Evolutionary conservation across 2,329 filamentous ascomycete genomes (phyloP), one percentile per base, ranked within the genome.

Genomic region (Nothopassalora personata): DNA sequence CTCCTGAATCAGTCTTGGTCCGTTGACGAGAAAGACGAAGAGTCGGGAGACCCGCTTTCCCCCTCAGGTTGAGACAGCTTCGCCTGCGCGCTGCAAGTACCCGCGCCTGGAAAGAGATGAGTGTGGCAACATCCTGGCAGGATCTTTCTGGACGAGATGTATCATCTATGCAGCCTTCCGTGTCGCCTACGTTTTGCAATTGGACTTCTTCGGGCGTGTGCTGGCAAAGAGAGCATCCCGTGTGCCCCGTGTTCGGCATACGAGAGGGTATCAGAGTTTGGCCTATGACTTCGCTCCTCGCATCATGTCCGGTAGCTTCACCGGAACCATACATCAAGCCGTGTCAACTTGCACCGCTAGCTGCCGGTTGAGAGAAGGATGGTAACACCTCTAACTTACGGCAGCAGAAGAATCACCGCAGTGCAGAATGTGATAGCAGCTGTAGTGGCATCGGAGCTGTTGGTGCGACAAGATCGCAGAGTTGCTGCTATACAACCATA

Each of bases 61-160:
- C 18, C 13, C n/a, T 43, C 13, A 13, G 13, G 39, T 43, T 43
- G 39, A 43, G 39, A 43, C 39, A 43, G 13, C 39, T 43, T 43
- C 39, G 39, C 39, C 39, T 43, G 18, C 39, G 39, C 39, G 50
- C 50, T 53, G 50, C 50, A 36, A 53, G 31, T 36, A 53, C 50
- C 50, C 50, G 50, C 50, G 50, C 31, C 31, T 53, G 30, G 31
- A 53, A 23, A 53, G 15, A 53, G 50, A 43, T 43, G 50, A n/a
- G 31, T 11, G 18, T 39, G 50, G 23, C 8, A 23, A 36, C 50
- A 39, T 39, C 31, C 50, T 39, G 31, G 50, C 30, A 8, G 8
- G 23, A 53, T 11, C 7, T 27, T 11, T 39, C 19, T 36, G n/a
- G 36, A 33, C 36, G 36, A 36, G 33, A 52, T 27, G 10, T 10